Base-by-base conservation (phyloP, 306 rosid genomes). In the Vachellia pachyceras region DNA sequence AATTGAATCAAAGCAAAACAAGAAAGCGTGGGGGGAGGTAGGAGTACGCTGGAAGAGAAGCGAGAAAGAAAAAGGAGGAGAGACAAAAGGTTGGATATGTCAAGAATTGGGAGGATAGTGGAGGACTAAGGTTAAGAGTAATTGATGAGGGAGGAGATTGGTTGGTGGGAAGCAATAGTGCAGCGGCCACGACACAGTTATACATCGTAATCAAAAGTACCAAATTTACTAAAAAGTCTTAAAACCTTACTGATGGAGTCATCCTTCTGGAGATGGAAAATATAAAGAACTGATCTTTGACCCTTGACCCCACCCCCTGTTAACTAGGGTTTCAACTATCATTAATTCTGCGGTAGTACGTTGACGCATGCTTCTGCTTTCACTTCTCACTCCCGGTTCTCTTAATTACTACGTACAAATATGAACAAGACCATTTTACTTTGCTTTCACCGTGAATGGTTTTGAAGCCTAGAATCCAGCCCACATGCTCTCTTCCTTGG, bases 191-290 rank as follows among this genome's bases (percentile, higher is more conserved):
- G 88, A 79, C 97, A 47, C 94, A 78, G 98, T 89, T 88, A 87
- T 49, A 64, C 92, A 88, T 94, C 94, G 87, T 86, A 90, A 90
- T 94, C 92, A 66, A 18, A 85, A 90, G 87, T 37, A 85, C 91
- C 89, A 88, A 90, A 89, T 82, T 84, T 89, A 82, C 86, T 22
- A 77, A 88, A 3, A 88, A 84, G 73, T 50, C 76, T 84, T 87
- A 79, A 84, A 84, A 82, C 46, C 86, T 60, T 67, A 83, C 82
- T 87, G 90, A 85, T 84, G 79, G 40, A 73, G 69, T 84, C 89
- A 55, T 52, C 49, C 67, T 77, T 40, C 82, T 82, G 83, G 79
- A 81, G 77, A 85, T 77, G 90, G 80, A 88, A 91, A 84, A 65
- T 49, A 15, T 74, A 44, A 25, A 79, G 74, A 85, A 35, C n/a